These are phyloP conservation scores for Tuber microsphaerosporum DNA, from an alignment of 495 filamentous ascomycete genomes.

Conservation along the genomic window DNA sequence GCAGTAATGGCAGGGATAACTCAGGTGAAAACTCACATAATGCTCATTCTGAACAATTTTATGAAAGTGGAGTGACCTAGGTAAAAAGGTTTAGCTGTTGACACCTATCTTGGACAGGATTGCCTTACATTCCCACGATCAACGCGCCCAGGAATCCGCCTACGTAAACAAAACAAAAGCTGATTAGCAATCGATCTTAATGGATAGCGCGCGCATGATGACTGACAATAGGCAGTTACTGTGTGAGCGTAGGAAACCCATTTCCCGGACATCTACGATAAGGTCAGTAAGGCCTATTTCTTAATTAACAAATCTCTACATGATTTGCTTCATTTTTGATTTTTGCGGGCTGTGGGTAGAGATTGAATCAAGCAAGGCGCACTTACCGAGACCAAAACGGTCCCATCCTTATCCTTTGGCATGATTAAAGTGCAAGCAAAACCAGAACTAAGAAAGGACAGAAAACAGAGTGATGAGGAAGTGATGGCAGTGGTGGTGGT, in stretches of 20 bases:
- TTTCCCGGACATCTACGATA: slow-evolving; percentile 66
- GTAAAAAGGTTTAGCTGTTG: slow-evolving; percentile 26
- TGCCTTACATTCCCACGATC: slow-evolving; percentile 60
- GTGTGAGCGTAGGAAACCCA: slow-evolving; percentile 92
- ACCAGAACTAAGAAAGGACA: slow-evolving; percentile 9
- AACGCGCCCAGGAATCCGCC: slow-evolving; percentile 87
- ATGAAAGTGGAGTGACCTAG: slow-evolving; percentile 68
- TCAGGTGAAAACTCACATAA: slow-evolving; percentile 51
- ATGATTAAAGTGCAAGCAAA: slow-evolving; percentile 45
- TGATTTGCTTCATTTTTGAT: background rate
- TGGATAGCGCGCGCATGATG: background rate
- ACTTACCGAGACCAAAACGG: slow-evolving; percentile 66
- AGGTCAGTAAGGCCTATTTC: slow-evolving; percentile 18
- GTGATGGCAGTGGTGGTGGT: background rate
- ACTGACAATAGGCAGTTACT: slow-evolving; percentile 64
- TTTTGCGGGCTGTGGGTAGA: background rate
- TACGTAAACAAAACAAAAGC: slow-evolving; percentile 38
- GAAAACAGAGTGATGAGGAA: slow-evolving; percentile 8
- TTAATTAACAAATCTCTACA: background rate
- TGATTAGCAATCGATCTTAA: slow-evolving; percentile 16
- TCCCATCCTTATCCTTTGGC: slow-evolving; percentile 84
- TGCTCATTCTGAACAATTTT: slow-evolving; percentile 98
- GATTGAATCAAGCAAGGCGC: slow-evolving; percentile 22
- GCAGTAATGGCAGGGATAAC: background rate
- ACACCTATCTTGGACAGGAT: slow-evolving; percentile 7